A percentile compares a stretch with the other conserved stretches of the same genome.
Evolutionary conservation across 2,329 filamentous ascomycete genomes (phyloP).

Genomic region (Paecilomyces formosus): DNA sequence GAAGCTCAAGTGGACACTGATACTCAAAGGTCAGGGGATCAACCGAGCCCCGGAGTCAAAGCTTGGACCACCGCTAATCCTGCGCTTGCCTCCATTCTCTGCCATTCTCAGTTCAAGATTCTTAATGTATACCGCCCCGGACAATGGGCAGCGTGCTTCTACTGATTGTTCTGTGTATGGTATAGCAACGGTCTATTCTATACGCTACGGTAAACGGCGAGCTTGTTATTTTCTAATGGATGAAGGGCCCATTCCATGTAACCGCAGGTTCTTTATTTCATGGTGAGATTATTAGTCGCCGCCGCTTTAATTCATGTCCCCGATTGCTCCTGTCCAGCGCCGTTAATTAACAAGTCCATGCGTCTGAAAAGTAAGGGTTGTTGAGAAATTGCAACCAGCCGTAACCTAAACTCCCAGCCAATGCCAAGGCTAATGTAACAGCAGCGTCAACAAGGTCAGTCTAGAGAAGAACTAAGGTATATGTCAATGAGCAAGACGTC

Average conservation of each 20-base stretch:
- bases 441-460: background rate
- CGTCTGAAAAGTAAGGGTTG: background rate
- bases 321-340: background rate
- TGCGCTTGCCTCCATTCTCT: background rate
- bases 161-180: too few species aligned
- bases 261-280: background rate
- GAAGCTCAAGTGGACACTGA: background rate
- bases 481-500: background rate
- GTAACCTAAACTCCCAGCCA: background rate
- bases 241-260: background rate
- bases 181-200: background rate
- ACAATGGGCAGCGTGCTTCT: too few species aligned
- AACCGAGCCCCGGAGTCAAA: background rate
- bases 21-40: background rate
- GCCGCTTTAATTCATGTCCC: background rate
- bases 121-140: too few species aligned
- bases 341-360: background rate
- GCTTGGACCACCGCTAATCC: background rate
- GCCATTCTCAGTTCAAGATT: background rate
- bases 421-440: background rate
- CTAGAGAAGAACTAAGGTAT: background rate
- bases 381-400: background rate
- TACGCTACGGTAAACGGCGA: background rate
- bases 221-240: background rate
- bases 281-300: background rate